phyloP scores from a whole-genome alignment of 2,329 filamentous ascomycete genomes.

The Exophiala aquamarina region DNA sequence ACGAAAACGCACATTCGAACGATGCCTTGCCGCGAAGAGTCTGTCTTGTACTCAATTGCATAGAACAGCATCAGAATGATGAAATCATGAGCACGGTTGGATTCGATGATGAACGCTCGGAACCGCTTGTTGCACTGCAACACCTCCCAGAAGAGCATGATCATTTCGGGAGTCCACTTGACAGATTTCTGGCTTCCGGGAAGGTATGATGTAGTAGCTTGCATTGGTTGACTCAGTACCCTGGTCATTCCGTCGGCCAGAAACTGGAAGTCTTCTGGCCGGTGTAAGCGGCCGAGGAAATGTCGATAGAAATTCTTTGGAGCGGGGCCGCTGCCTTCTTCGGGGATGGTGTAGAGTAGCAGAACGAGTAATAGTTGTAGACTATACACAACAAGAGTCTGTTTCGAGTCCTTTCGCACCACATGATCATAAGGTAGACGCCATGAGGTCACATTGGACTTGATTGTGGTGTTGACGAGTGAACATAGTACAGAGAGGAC shows the following conservation, averaged over 20 bases:
- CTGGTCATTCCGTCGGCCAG: slow-evolving; percentile 91
- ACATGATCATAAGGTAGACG: slow-evolving; percentile 90
- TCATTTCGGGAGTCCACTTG: slow-evolving; percentile 90
- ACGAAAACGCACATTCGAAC: slow-evolving; percentile 98
- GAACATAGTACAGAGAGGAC: slow-evolving; percentile 90
- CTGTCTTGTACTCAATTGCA: slow-evolving; percentile 82
- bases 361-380: slow-evolving; percentile 85
- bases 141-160: slow-evolving; percentile 97
- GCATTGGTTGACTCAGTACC: slow-evolving; percentile 76
- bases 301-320: slow-evolving; percentile 93
- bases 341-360: slow-evolving; percentile 83
- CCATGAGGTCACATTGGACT: slow-evolving; percentile 95
- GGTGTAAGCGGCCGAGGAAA: slow-evolving; percentile 84
- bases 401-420: slow-evolving; percentile 86
- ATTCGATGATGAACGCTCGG: slow-evolving; percentile 94
- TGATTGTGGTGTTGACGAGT: slow-evolving; percentile 87
- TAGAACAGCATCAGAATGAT: slow-evolving; percentile 89
- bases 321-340: slow-evolving; percentile 62
- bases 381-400: slow-evolving; percentile 87
- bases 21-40: slow-evolving; percentile 83
- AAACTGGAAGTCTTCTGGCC: slow-evolving; percentile 96
- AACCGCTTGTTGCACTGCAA: slow-evolving; percentile 98
- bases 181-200: slow-evolving; percentile 77
- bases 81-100: slow-evolving; percentile 89
- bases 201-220: slow-evolving; percentile 83